A percentile compares a stretch with the other conserved stretches of the same genome.
These are phyloP conservation scores for Scorias spongiosa DNA, from an alignment of 2,329 filamentous ascomycete genomes.

Conservation along the genomic window DNA sequence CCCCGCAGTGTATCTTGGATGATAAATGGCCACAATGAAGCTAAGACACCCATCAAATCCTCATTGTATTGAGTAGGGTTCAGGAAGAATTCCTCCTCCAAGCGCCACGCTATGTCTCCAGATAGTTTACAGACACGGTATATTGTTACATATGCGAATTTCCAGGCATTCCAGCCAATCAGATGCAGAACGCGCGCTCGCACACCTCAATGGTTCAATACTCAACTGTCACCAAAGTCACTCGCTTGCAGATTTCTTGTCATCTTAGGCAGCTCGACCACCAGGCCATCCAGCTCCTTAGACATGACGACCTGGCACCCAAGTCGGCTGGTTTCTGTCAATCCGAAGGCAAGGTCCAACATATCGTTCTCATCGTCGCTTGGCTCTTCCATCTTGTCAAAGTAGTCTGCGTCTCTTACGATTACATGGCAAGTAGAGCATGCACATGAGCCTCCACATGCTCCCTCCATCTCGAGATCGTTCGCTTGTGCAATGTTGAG, in stretches of 20 bases:
- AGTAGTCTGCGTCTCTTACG: slow-evolving; percentile 52
- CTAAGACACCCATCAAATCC: no score
- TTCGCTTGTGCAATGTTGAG: slow-evolving; percentile 89
- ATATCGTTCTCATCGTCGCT: slow-evolving; percentile 56
- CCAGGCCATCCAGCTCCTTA: slow-evolving; percentile 74
- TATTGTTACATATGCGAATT: not conserved
- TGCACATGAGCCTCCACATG: slow-evolving; percentile 85
- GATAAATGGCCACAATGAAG: no score
- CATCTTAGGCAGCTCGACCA: slow-evolving; percentile 66
- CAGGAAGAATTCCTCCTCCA: not conserved
- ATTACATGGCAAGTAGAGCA: slow-evolving; percentile 91
- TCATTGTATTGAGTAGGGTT: no score
- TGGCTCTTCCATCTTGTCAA: slow-evolving; percentile 28
- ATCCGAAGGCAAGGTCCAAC: slow-evolving; percentile 77
- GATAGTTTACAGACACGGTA: not conserved
- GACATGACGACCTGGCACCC: slow-evolving; percentile 89
- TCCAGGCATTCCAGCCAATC: not conserved
- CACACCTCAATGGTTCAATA: no score
- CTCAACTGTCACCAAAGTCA: slow-evolving; percentile 49
- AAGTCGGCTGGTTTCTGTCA: slow-evolving; percentile 70
- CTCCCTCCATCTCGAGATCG: slow-evolving; percentile 95
- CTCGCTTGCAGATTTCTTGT: slow-evolving; percentile 91
- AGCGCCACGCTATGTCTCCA: not conserved
- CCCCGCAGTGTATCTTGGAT: no score
- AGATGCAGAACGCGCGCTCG: no score